Base-by-base conservation (phyloP, 495 filamentous ascomycete genomes). In the Aspergillus hancockii region DNA sequence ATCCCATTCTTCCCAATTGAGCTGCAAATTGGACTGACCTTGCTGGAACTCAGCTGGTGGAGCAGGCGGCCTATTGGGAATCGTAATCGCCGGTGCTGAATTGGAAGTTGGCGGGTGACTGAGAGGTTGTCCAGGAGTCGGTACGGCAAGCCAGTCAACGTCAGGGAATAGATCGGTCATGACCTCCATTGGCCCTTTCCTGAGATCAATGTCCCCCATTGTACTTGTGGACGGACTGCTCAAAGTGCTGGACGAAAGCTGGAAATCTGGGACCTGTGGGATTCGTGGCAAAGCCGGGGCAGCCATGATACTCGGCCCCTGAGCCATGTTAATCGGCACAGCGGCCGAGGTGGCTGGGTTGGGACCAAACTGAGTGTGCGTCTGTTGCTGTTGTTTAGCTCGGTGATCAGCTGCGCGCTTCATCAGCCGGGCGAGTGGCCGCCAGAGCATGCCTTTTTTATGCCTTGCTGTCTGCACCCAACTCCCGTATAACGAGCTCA, bases 381-480 rank as follows among this genome's bases (percentile, higher is more conserved):
- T 61, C 53, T 75, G 71, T 34, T 71, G 68, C 31, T 66, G 60
- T 45, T 75, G 70, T 45, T 71, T 74, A 8, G 59, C 59, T 52
- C 75, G 67, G 30, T 64, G 68, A 13, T 71, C 68, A 10, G 66
- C 52, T 23, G 90, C 89, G 69, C 87, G 87, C 50, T 84, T 79
- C 78, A 90, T 87, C 16, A 95, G 74, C 54, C 88, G 89, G 19
- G 78, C 79, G 41, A 96, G 73, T 0, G 90, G 90, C 16, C 85
- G 77, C 90, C 90, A 96, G 0, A 95, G 77, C 68, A 83, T 85
- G 12, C 82, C 83, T 40, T 81, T 83, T 61, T 80, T 83, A 19
- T 86, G 75, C 25, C 80, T 82, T 28, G 79, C 71, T 0, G 75
- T 71, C 22, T 75, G 74, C 9, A 80, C 79, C 70, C 82, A 83